phyloP scores from a whole-genome alignment of 2,329 filamentous ascomycete species.

The Cladophialophora chaetospira region DNA sequence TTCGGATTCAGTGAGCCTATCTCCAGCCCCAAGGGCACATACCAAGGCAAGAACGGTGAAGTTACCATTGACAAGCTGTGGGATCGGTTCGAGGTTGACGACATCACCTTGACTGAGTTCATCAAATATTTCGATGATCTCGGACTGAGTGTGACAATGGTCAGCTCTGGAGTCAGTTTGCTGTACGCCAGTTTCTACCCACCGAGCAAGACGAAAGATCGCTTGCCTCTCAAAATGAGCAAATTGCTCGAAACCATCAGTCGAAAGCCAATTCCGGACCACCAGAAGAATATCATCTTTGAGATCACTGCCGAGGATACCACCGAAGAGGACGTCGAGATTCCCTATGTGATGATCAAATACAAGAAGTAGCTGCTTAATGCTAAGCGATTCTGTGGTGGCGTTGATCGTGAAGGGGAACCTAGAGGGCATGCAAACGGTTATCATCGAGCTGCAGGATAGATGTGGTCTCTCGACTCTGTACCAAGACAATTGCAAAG shows the following conservation, averaged over 20 bases:
- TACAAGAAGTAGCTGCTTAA: conserved; percentile 39
- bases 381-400: background rate
- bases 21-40: conserved; percentile 87
- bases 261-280: conserved; percentile 85
- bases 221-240: conserved; percentile 80
- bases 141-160: conserved; percentile 83
- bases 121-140: conserved; percentile 77
- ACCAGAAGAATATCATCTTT: conserved; percentile 95
- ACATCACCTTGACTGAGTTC: conserved; percentile 83
- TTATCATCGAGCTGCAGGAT: background rate
- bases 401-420: background rate
- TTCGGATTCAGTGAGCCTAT: conserved; percentile 98
- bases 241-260: conserved; percentile 84
- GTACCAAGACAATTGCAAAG: background rate
- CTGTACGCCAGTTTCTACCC: conserved; percentile 94
- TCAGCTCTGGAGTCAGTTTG: conserved; percentile 95
- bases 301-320: conserved; percentile 91
- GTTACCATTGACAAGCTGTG: conserved; percentile 93
- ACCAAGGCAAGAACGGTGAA: conserved; percentile 74
- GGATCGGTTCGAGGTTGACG: conserved; percentile 85
- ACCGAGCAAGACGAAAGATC: conserved; percentile 77
- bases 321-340: conserved; percentile 90
- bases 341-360: conserved; percentile 94
- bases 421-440: background rate
- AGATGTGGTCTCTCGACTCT: conserved; percentile 1